A percentile compares a stretch with the other conserved stretches of the same genome.
These are phyloP conservation scores for Coemansia sp. DNA, from an alignment of 192 early-diverging fungal species.

Conservation along the genomic window DNA sequence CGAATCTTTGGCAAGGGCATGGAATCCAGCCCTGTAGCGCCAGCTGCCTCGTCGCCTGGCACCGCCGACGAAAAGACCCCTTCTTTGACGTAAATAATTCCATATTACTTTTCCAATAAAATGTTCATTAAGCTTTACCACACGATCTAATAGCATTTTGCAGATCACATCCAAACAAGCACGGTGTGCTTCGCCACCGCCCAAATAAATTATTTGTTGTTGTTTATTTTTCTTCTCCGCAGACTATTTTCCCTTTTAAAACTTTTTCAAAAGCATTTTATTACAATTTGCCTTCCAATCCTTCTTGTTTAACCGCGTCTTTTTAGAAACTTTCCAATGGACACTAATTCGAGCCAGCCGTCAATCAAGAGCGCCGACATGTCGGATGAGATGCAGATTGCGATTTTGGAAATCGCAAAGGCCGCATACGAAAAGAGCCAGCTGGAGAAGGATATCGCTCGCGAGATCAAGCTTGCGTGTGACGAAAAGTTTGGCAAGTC, in stretches of 20 bases:
- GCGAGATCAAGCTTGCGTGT: conserved; percentile 96
- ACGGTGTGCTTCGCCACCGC: background rate
- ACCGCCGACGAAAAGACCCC: conserved; percentile 2
- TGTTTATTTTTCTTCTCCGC: conserved; percentile 4
- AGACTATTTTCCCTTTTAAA: background rate
- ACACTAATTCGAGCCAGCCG: conserved; percentile 12
- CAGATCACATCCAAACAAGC: background rate
- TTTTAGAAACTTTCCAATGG: conserved; percentile 6
- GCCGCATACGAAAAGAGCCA: conserved; percentile 89
- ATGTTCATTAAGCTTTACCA: conserved; percentile 8
- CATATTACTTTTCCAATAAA: background rate
- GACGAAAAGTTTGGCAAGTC: conserved; percentile 97
- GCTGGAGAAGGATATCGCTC: conserved; percentile 98
- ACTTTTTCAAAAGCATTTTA: background rate
- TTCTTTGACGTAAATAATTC: background rate
- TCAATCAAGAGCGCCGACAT: conserved; percentile 97
- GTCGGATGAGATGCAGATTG: conserved; percentile 93
- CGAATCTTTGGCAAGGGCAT: conserved; percentile 49
- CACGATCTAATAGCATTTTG: background rate
- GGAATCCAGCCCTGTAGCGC: conserved; percentile 4
- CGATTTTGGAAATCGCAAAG: conserved; percentile 83
- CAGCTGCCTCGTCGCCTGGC: conserved; percentile 7
- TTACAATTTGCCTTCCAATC: background rate
- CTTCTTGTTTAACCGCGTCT: background rate
- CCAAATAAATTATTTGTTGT: conserved; percentile 8